Evolutionary conservation across 1,284 basidiomycete genomes (phyloP).

Genomic region (Puccinia polysora): DNA sequence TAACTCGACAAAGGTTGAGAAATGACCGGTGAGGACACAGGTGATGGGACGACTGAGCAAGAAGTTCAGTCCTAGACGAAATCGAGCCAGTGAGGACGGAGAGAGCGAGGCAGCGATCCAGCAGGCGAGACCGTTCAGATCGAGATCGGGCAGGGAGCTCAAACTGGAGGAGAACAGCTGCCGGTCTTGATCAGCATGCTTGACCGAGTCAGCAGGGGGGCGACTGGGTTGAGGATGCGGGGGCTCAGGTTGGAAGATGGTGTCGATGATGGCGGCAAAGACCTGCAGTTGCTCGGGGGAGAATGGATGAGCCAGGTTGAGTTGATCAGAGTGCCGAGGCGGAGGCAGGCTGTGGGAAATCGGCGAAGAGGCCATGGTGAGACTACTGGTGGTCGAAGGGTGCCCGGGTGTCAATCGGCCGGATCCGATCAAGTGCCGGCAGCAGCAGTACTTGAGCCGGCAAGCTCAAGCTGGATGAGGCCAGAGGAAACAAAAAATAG

Average conservation of each 20-base stretch:
- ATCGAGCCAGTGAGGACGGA: neutral
- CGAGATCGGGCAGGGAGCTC: slow-evolving; percentile 7
- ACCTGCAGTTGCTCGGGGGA: slow-evolving; percentile 3
- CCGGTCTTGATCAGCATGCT: neutral
- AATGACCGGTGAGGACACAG: slow-evolving; percentile 14
- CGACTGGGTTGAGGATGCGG: no score
- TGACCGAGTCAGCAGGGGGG: no score
- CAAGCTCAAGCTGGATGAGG: no score
- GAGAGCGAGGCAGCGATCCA: neutral
- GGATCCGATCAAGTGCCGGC: no score
- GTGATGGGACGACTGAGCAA: neutral
- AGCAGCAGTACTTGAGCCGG: no score
- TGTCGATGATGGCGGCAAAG: slow-evolving; percentile 10
- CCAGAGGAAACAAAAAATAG: no score
- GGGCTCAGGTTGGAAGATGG: slow-evolving; percentile 9
- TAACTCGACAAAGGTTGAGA: neutral
- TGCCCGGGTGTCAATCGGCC: no score
- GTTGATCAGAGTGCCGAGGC: no score
- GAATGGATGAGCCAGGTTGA: no score
- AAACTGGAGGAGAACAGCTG: neutral
- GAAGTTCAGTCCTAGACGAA: neutral
- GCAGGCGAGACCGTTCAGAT: neutral
- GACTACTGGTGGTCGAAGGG: no score
- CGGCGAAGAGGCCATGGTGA: no score
- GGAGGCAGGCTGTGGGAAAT: no score